Percentiles rank a stretch among this genome's conserved stretches.
Conservation (phyloP, 148 eudicot species). For the Selenicereus undatus region DNA sequence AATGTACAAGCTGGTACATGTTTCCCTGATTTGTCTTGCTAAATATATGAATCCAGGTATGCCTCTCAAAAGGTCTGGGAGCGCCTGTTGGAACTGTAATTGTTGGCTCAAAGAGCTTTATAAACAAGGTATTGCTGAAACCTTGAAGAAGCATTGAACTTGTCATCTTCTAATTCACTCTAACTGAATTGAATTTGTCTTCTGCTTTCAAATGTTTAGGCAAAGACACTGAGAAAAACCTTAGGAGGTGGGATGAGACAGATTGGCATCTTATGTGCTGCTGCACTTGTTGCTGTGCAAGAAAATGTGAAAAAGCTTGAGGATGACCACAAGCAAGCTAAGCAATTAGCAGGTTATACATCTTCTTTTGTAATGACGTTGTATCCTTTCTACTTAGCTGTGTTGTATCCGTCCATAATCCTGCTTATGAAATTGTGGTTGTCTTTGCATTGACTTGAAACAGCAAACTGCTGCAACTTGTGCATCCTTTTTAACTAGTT, state of each 20-base stretch:
- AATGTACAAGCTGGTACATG: background rate
- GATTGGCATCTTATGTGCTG: conserved; percentile 82
- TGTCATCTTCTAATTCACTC: background rate
- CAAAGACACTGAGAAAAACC: conserved; percentile 69
- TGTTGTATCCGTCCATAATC: background rate
- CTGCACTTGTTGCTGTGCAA: conserved; percentile 78
- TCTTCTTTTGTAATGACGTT: background rate
- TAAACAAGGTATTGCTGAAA: conserved; percentile 48
- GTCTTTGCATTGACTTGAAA: background rate
- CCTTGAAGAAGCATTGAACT: background rate
- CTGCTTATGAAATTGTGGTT: background rate
- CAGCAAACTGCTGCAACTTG: background rate
- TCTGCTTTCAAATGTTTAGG: conserved; percentile 34
- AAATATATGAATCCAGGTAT: conserved; percentile 47
- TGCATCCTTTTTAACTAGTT: background rate
- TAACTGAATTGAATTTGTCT: background rate
- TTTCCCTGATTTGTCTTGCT: background rate
- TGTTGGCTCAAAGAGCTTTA: conserved; percentile 79
- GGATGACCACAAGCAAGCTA: conserved; percentile 78
- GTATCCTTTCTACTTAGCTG: background rate
- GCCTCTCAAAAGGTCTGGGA: conserved; percentile 95
- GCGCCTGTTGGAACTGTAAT: conserved; percentile 92
- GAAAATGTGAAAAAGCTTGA: conserved; percentile 74
- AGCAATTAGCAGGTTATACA: conserved; percentile 72
- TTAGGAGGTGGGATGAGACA: conserved; percentile 99